phyloP scores from a whole-genome alignment of 805 yeast species.

The Jamesozyma piceae region DNA sequence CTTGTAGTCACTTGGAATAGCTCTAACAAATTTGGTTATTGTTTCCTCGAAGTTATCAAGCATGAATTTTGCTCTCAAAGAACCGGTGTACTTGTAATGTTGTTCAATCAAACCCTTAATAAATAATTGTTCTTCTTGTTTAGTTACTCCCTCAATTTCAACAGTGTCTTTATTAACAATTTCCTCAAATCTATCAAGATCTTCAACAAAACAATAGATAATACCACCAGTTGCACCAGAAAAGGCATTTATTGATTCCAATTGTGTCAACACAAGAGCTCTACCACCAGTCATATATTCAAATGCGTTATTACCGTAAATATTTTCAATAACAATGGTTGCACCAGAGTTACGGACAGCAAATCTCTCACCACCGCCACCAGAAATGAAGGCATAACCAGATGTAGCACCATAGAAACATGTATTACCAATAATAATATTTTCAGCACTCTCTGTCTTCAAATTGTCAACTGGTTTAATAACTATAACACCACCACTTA shows the following conservation, averaged over 20 bases:
- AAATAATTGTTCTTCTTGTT: slow-evolving; percentile 89
- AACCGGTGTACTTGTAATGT: slow-evolving; percentile 42
- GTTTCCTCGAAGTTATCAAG: slow-evolving; percentile 81
- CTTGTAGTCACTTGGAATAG: slow-evolving; percentile 86
- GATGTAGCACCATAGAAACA: slow-evolving; percentile 97
- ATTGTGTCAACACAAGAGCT: slow-evolving; percentile 81
- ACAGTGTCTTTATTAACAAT: slow-evolving; percentile 77
- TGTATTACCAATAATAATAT: slow-evolving; percentile 92
- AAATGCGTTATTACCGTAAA: slow-evolving; percentile 95
- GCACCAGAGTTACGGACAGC: slow-evolving; percentile 99
- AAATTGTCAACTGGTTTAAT: slow-evolving; percentile 86
- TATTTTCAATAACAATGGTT: slow-evolving; percentile 87
- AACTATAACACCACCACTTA: slow-evolving; percentile 88
- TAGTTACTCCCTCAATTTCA: slow-evolving; percentile 65
- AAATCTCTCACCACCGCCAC: slow-evolving; percentile 97
- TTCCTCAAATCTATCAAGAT: slow-evolving; percentile 70
- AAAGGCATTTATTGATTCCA: slow-evolving; percentile 78
- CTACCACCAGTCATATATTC: slow-evolving; percentile 99
- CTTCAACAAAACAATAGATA: slow-evolving; percentile 91
- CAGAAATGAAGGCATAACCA: slow-evolving; percentile 88
- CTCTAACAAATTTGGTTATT: slow-evolving; percentile 84
- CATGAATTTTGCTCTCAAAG: slow-evolving; percentile 22
- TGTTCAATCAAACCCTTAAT: slow-evolving; percentile 89
- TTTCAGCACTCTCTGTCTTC: slow-evolving; percentile 86
- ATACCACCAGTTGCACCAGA: slow-evolving; percentile 99